Evolutionary conservation across 2,329 filamentous ascomycete species (phyloP), one percentile per base, ranked within the genome.

Genomic region (Colletotrichum euphorbiae): DNA sequence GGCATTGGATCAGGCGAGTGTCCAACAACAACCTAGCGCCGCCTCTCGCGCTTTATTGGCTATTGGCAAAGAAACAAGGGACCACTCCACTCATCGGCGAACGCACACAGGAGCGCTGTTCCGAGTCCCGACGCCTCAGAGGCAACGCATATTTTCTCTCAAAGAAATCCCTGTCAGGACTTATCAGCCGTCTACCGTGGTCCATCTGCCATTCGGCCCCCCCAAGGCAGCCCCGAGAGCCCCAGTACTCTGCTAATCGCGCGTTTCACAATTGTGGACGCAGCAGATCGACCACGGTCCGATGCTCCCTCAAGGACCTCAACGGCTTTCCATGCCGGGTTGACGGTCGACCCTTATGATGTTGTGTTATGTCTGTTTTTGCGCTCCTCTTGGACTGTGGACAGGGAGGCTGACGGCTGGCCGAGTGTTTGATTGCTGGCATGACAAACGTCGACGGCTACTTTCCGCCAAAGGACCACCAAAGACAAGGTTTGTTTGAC

Each of bases 221-320:
- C 61, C 65, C 54, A 54, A 55, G 21, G 38, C 31, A 60, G 45
- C 38, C 57, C 43, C 52, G 38, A 57, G 38, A 33, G 46, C 52
- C 38, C 46, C 61, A 65, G 24, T 54, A 13, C 31, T 40, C 42
- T 68, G 61, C 46, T 31, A 33, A 54, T 68, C 48, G 61, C 33
- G 61, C 55, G 66, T 69, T 69, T 69, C 66, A 69, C 13, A 46
- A 55, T 11, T 59, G 54, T 69, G 66, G 66, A 24, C 50, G 66
- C 54, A 59, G 17, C 56, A 69, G 61, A 69, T 69, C 61, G n/a
- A n/a, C n/a, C n/a, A n/a, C n/a, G n/a, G 61, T 60, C 61, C 66
- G 55, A 56, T 65, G 62, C 46, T 66, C 48, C 46, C 46, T 51
- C 58, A 43, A 43, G 46, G 45, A n/a, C 61, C 54, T 46, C n/a